Evolutionary conservation across 306 rosid species (phyloP).

Genomic region (Dryas drummondii): DNA sequence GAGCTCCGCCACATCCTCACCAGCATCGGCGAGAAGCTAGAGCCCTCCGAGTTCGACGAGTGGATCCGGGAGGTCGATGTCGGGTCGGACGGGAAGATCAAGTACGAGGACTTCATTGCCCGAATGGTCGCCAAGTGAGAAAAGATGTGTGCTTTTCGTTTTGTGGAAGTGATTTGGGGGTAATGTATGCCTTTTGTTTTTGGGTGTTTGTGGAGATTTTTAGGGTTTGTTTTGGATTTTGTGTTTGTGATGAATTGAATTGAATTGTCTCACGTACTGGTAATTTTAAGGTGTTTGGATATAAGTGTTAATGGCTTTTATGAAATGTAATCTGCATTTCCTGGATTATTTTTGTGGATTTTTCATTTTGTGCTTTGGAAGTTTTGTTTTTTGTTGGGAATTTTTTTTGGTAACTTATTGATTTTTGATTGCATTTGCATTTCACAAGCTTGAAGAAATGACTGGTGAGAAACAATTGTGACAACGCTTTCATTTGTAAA

Average conservation of each 20-base stretch:
- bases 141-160: conserved; percentile 23
- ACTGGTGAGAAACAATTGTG: neutral
- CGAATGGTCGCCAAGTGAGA: conserved; percentile 97
- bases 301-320: conserved; percentile 27
- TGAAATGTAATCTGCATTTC: conserved; percentile 24
- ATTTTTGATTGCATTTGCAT: neutral
- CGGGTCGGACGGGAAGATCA: conserved; percentile 85
- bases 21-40: conserved; percentile 95
- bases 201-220: neutral
- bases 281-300: conserved; percentile 20
- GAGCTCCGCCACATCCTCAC: conserved; percentile 97
- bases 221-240: conserved; percentile 29
- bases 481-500: neutral
- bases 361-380: neutral
- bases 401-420: neutral
- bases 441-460: neutral
- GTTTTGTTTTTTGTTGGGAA: neutral
- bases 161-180: conserved; percentile 30
- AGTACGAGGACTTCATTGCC: conserved; percentile 93
- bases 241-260: conserved; percentile 30
- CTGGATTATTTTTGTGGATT: neutral
- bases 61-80: conserved; percentile 98
- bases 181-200: conserved; percentile 5
- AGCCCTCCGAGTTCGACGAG: conserved; percentile 93
- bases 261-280: conserved; percentile 31